Evolutionary conservation across 2,329 filamentous ascomycete species (phyloP).

Genomic region (Cryphonectria naterciae): DNA sequence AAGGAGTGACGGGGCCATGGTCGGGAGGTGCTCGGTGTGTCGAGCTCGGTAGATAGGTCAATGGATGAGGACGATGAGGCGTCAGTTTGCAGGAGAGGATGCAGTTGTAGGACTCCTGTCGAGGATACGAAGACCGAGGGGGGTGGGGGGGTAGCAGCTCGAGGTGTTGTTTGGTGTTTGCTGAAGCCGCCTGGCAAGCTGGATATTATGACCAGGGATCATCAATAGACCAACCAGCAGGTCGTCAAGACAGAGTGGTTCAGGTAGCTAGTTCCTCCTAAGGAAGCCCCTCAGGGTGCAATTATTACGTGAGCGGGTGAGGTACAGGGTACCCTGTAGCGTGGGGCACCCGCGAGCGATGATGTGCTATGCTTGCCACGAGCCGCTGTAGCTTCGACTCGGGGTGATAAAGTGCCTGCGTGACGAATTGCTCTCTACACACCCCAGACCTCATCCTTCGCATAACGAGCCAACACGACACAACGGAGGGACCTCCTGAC

Average conservation of each 20-base stretch:
- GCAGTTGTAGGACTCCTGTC: no score
- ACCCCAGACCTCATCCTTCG: not conserved
- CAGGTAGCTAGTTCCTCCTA: not conserved
- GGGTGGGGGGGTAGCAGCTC: not conserved
- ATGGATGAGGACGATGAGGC: not conserved
- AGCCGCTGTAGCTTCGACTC: slow-evolving; percentile 14
- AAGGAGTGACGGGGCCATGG: slow-evolving; percentile 58
- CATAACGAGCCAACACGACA: slow-evolving; percentile 4
- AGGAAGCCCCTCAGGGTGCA: not conserved
- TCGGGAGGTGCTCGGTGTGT: not conserved
- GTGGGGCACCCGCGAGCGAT: slow-evolving; percentile 26
- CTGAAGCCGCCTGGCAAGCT: not conserved
- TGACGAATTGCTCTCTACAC: not conserved
- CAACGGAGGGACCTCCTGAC: not conserved
- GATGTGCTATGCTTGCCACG: slow-evolving; percentile 18
- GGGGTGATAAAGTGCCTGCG: not conserved
- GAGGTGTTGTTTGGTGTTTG: not conserved
- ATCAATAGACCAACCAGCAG: not conserved
- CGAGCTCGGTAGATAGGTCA: not conserved
- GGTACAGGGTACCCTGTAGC: slow-evolving; percentile 13
- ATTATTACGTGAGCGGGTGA: slow-evolving; percentile 6
- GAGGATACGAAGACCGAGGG: not conserved
- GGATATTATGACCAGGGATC: not conserved
- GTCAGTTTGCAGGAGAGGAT: not conserved
- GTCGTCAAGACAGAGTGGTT: no score